Conservation (phyloP, 768 basidiomycete genomes). For the Tulasnella sp. region DNA sequence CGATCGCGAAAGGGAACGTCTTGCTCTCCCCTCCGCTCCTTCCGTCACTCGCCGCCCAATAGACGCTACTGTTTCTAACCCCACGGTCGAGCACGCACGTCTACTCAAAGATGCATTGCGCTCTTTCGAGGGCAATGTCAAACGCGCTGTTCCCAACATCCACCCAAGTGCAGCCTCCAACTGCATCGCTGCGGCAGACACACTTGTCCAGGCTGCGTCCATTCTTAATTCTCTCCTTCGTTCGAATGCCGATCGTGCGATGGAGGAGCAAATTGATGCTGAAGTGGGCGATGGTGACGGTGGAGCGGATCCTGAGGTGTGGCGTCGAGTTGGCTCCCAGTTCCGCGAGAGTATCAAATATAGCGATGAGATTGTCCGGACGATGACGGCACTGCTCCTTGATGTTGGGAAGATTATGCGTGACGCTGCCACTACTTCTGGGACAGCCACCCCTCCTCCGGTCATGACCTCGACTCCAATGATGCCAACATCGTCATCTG, state of each 20-base stretch:
- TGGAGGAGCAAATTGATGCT: constrained; percentile 63
- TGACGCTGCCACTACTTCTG: constrained; percentile 32
- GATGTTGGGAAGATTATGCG: constrained; percentile 57
- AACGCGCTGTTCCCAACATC: constrained; percentile 35
- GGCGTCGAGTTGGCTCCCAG: constrained; percentile 57
- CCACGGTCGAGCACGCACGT: constrained; percentile 43
- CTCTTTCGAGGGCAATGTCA: constrained; percentile 56
- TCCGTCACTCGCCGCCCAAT: not conserved
- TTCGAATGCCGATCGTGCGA: constrained; percentile 41
- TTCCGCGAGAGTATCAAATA: constrained; percentile 57
- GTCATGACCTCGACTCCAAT: not conserved
- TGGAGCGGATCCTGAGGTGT: constrained; percentile 41
- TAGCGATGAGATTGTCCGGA: constrained; percentile 68
- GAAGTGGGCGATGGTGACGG: constrained; percentile 40
- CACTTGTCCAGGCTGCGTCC: constrained; percentile 53
- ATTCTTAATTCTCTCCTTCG: constrained; percentile 51
- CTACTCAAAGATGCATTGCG: constrained; percentile 56
- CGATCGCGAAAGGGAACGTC: no score
- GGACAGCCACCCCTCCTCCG: not conserved
- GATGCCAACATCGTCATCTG: not conserved
- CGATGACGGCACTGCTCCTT: constrained; percentile 62
- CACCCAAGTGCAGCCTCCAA: constrained; percentile 34
- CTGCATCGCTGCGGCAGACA: constrained; percentile 47
- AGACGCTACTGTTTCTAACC: not conserved
- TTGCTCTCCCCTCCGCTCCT: not conserved